Conservation (phyloP, 2,329 filamentous ascomycete genomes). For the Phyllosticta ampelicida region DNA sequence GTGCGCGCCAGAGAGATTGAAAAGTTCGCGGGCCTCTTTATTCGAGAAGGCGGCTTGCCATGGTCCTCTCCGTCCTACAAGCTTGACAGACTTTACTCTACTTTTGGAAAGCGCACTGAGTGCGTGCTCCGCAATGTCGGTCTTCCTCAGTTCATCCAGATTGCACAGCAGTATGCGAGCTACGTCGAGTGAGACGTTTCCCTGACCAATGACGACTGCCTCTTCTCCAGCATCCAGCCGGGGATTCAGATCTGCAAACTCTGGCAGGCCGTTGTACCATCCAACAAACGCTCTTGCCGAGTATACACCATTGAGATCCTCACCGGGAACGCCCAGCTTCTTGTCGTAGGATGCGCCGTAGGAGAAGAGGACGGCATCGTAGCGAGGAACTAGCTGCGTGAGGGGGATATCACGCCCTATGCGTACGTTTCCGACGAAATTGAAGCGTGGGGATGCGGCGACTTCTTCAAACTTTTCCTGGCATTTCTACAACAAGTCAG, state of each 20-base stretch:
- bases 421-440: constrained; percentile 80
- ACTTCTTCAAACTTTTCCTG: constrained; percentile 89
- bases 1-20: constrained; percentile 60
- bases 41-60: constrained; percentile 83
- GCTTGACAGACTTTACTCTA: constrained; percentile 64
- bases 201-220: constrained; percentile 83
- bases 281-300: constrained; percentile 91
- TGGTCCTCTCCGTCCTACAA: constrained; percentile 84
- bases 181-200: constrained; percentile 92
- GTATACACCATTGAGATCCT: constrained; percentile 65
- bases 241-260: constrained; percentile 62
- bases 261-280: constrained; percentile 95
- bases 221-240: constrained; percentile 66
- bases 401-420: constrained; percentile 64
- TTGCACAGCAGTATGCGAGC: constrained; percentile 75
- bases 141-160: constrained; percentile 61
- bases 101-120: constrained; percentile 62
- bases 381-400: constrained; percentile 60
- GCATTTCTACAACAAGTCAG: constrained; percentile 57
- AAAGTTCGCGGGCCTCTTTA: constrained; percentile 82
- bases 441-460: constrained; percentile 70
- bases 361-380: constrained; percentile 84
- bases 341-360: constrained; percentile 85
- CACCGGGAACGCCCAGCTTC: constrained; percentile 67
- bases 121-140: constrained; percentile 82